phyloP scores from a whole-genome alignment of 768 basidiomycete genomes.

The Pulveroboletus ravenelii region DNA sequence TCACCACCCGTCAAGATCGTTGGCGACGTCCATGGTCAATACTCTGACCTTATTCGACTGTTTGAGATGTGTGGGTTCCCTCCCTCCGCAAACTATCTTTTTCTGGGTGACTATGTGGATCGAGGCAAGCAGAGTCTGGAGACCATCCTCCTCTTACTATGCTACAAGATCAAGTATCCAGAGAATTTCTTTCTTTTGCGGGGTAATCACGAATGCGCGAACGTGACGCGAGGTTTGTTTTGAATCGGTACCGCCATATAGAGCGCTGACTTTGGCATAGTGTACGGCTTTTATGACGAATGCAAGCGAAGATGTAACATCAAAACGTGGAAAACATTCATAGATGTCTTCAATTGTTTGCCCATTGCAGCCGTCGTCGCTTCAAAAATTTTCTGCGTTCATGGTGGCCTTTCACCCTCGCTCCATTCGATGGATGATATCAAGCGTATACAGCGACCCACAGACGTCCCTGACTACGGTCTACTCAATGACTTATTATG shows the following conservation, averaged over 20 bases:
- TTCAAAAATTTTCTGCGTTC: slow-evolving; percentile 99
- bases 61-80: slow-evolving; percentile 99
- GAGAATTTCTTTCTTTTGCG: slow-evolving; percentile 98
- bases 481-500: slow-evolving; percentile 95
- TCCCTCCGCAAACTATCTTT: slow-evolving; percentile 94
- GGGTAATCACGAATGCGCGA: slow-evolving; percentile 99
- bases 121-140: slow-evolving; percentile 97
- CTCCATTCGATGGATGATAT: slow-evolving; percentile 98
- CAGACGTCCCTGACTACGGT: slow-evolving; percentile 98
- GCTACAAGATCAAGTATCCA: slow-evolving; percentile 99
- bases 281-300: slow-evolving; percentile 99
- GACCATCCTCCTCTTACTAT: slow-evolving; percentile 92
- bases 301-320: slow-evolving; percentile 99
- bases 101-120: slow-evolving; percentile 99
- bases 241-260: slow-evolving; percentile 8
- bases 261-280: slow-evolving; percentile 39
- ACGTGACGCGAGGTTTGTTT: slow-evolving; percentile 89
- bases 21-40: slow-evolving; percentile 98
- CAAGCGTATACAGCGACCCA: slow-evolving; percentile 94
- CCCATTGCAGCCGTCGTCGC: slow-evolving; percentile 98
- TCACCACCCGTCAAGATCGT: slow-evolving; percentile 99
- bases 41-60: slow-evolving; percentile 94
- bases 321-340: slow-evolving; percentile 99
- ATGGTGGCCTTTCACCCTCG: slow-evolving; percentile 91
- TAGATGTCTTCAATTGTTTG: slow-evolving; percentile 98